These are phyloP conservation scores for Aspergillus sparsus DNA, from an alignment of 495 filamentous ascomycete species.

Conservation along the genomic window DNA sequence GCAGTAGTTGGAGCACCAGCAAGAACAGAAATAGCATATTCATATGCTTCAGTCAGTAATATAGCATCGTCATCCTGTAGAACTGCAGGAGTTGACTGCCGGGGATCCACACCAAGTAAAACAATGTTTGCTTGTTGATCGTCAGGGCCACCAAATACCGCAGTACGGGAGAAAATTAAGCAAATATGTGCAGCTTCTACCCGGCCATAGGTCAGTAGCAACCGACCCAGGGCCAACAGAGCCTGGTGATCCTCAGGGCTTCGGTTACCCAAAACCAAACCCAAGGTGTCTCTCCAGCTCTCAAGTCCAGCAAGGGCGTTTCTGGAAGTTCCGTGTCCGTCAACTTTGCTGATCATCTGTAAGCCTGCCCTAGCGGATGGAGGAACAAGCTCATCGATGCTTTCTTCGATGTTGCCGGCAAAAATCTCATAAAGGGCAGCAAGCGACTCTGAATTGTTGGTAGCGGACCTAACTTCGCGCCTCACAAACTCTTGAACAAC, in stretches of 20 bases:
- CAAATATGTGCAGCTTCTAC: slow-evolving; percentile 92
- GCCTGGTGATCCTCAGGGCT: slow-evolving; percentile 74
- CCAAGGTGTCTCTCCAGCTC: slow-evolving; percentile 89
- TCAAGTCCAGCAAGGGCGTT: slow-evolving; percentile 82
- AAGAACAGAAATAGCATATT: slow-evolving; percentile 74
- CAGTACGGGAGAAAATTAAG: slow-evolving; percentile 61
- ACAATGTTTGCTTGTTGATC: slow-evolving; percentile 77
- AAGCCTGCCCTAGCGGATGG: slow-evolving; percentile 88
- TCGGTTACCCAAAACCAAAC: slow-evolving; percentile 82
- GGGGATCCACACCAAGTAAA: slow-evolving; percentile 81
- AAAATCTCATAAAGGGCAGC: slow-evolving; percentile 91
- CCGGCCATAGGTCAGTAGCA: slow-evolving; percentile 85
- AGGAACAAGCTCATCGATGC: slow-evolving; percentile 95
- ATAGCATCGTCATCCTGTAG: slow-evolving; percentile 80
- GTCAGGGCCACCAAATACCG: slow-evolving; percentile 78
- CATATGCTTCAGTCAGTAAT: slow-evolving; percentile 88
- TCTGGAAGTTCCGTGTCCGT: slow-evolving; percentile 60
- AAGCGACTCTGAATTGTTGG: slow-evolving; percentile 76
- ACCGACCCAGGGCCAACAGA: slow-evolving; percentile 74
- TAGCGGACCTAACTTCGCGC: slow-evolving; percentile 79
- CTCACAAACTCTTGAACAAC: slow-evolving; percentile 92
- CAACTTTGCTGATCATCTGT: slow-evolving; percentile 76
- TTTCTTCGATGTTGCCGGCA: slow-evolving; percentile 90
- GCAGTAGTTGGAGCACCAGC: slow-evolving; percentile 55
- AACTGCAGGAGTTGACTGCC: slow-evolving; percentile 62